phyloP scores from a whole-genome alignment of 305 asterid species.

The Ilex paraguariensis region DNA sequence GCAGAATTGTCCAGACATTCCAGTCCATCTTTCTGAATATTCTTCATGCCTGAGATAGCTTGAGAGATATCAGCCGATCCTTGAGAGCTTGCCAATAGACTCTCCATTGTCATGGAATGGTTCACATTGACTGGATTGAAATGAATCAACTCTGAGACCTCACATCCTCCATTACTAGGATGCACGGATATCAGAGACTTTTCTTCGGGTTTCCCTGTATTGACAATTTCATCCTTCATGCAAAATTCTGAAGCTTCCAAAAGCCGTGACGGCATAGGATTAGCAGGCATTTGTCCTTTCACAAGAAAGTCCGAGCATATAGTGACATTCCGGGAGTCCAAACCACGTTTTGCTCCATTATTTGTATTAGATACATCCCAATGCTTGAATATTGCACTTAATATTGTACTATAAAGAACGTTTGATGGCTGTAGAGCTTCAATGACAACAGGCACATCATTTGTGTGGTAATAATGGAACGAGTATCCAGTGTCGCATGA shows the following conservation, averaged over 20 bases:
- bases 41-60: constrained; percentile 34
- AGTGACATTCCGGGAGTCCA: constrained; percentile 31
- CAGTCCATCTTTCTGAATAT: constrained; percentile 19
- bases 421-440: constrained; percentile 53
- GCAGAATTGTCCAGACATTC: constrained; percentile 27
- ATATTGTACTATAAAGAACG: constrained; percentile 34
- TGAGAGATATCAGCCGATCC: constrained; percentile 72
- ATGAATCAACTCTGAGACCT: constrained; percentile 24
- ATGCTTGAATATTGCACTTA: constrained; percentile 46
- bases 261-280: constrained; percentile 8
- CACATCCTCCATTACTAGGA: constrained; percentile 36
- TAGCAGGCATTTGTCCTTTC: constrained; percentile 16
- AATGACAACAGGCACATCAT: constrained; percentile 53
- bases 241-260: constrained; percentile 24
- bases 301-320: constrained; percentile 31
- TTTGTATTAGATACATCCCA: constrained; percentile 47
- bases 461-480: constrained; percentile 49
- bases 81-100: constrained; percentile 57
- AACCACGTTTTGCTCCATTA: constrained; percentile 39
- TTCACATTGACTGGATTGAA: constrained; percentile 34
- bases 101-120: constrained; percentile 37
- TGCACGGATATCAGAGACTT: constrained; percentile 25
- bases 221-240: constrained; percentile 21
- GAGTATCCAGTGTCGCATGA: constrained; percentile 38
- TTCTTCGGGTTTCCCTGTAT: constrained; percentile 30